A percentile compares a stretch with the other conserved stretches of the same genome.
Conservation (phyloP, 108 stramenopile species). For the Nannochloropsis oceanica region DNA sequence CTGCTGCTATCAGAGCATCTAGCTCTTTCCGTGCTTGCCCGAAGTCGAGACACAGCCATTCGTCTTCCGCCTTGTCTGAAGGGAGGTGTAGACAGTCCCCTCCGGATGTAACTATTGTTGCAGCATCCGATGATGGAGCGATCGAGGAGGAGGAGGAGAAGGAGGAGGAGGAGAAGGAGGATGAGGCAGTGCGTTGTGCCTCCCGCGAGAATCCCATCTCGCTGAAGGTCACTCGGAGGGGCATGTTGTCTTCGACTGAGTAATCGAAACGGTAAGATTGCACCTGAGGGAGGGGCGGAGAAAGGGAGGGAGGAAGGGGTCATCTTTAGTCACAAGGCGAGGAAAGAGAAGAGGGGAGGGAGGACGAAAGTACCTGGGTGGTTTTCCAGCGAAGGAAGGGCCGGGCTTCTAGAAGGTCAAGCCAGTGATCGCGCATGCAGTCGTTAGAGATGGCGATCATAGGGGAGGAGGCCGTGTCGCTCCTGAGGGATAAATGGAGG, state of each 20-base stretch:
- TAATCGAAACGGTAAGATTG: neutral
- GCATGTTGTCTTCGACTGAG: neutral
- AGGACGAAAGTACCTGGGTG: neutral
- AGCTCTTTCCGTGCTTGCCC: neutral
- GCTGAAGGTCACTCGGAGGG: neutral
- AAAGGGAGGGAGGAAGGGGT: neutral
- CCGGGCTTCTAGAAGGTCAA: neutral
- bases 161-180: neutral
- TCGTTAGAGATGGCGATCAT: neutral
- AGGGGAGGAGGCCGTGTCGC: neutral
- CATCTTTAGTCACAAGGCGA: neutral
- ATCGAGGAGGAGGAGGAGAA: neutral
- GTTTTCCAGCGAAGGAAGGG: neutral
- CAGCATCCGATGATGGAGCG: neutral
- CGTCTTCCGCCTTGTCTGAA: neutral
- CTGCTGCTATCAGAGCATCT: neutral
- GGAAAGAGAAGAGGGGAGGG: neutral
- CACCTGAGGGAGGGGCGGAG: neutral
- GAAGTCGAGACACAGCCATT: neutral
- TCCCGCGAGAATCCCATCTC: neutral
- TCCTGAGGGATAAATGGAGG: too few species aligned
- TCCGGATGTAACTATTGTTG: neutral
- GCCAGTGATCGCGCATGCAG: neutral
- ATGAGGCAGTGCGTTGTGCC: neutral
- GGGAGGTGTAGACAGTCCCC: neutral